phyloP scores from a whole-genome alignment of 768 basidiomycete species.

The Pleurotus ostreatus region DNA sequence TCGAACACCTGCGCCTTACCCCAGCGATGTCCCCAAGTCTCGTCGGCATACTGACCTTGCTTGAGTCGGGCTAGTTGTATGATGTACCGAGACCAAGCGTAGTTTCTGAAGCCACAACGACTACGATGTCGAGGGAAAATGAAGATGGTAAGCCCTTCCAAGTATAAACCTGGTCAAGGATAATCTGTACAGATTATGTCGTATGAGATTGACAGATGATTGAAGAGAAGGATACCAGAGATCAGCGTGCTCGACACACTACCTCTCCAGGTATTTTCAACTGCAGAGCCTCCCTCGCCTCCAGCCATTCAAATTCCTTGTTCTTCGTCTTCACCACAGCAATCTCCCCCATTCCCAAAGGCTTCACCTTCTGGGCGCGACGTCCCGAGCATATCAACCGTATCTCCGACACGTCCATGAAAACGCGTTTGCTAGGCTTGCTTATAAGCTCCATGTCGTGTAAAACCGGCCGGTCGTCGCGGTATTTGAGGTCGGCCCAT shows the following conservation, averaged over 20 bases:
- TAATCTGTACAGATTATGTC: no score
- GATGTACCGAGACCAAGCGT: no score
- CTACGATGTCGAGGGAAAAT: no score
- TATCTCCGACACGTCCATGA: constrained; percentile 73
- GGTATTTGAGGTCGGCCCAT: constrained; percentile 94
- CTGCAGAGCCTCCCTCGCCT: constrained; percentile 88
- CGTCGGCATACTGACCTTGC: no score
- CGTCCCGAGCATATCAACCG: constrained; percentile 76
- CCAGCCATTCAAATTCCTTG: constrained; percentile 79
- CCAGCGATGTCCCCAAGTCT: no score
- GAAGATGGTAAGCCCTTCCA: no score
- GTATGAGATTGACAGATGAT: no score
- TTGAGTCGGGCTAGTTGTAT: no score
- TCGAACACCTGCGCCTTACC: no score
- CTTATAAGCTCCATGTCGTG: constrained; percentile 76
- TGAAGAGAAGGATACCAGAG: no score
- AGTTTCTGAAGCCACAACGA: no score
- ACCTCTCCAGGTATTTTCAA: constrained; percentile 81
- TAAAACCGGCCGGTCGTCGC: constrained; percentile 85
- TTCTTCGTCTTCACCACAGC: constrained; percentile 75
- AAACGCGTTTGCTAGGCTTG: constrained; percentile 77
- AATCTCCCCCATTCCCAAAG: constrained; percentile 92
- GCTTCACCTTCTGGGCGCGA: constrained; percentile 74
- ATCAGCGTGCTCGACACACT: constrained; percentile 67
- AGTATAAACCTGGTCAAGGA: no score